Evolutionary conservation across 1,284 basidiomycete genomes (phyloP).

Genomic region (Cutaneotrichosporon sp.): DNA sequence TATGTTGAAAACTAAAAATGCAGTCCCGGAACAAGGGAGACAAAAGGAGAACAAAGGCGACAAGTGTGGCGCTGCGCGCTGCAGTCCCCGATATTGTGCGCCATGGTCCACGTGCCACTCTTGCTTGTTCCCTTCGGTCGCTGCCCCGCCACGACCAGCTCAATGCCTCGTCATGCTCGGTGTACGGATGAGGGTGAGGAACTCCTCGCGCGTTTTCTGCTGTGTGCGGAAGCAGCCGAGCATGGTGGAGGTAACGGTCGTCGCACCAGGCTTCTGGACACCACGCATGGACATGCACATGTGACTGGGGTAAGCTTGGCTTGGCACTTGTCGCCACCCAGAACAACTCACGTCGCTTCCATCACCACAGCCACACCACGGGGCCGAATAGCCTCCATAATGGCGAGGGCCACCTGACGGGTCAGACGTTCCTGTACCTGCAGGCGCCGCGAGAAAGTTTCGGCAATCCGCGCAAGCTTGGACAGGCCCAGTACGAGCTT

Average conservation of each 20-base stretch:
- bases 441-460: conserved; percentile 90
- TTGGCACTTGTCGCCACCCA: not conserved
- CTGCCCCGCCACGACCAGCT: not conserved
- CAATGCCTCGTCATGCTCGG: conserved; percentile 37
- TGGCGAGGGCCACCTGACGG: conserved; percentile 92
- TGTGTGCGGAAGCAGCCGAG: conserved; percentile 94
- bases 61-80: too few species aligned
- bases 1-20: too few species aligned
- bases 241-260: conserved; percentile 98
- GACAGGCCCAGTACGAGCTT: conserved; percentile 92
- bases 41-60: too few species aligned
- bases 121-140: too few species aligned
- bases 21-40: too few species aligned
- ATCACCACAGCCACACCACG: conserved; percentile 99
- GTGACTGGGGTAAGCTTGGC: conserved; percentile 58
- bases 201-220: conserved; percentile 94
- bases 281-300: conserved; percentile 99
- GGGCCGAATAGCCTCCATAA: conserved; percentile 95
- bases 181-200: conserved; percentile 39
- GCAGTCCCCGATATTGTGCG: too few species aligned
- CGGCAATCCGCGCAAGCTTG: conserved; percentile 94
- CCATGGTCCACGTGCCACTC: too few species aligned
- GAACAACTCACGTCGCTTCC: conserved; percentile 89
- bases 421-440: conserved; percentile 98
- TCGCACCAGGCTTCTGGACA: conserved; percentile 95